Percentiles rank a stretch among this genome's conserved stretches.
Evolutionary conservation across 768 basidiomycete genomes (phyloP).

Genomic region (Suillus luteus): DNA sequence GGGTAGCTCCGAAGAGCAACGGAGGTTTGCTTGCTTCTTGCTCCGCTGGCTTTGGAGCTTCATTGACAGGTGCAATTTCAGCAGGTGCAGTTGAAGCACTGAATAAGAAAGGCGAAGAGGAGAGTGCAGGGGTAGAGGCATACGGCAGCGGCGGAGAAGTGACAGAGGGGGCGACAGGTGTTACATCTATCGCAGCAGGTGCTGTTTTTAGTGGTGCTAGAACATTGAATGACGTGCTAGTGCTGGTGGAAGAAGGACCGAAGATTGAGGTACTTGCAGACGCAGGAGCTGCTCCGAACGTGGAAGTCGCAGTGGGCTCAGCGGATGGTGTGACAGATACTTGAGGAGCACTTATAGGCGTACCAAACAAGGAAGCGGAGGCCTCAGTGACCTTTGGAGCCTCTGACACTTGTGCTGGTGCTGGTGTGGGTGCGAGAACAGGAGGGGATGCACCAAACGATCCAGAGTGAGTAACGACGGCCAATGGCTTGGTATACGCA

Average conservation of each 20-base stretch:
- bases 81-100: slow-evolving; percentile 24
- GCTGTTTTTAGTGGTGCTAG: slow-evolving; percentile 1
- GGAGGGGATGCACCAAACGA: slow-evolving; percentile 29
- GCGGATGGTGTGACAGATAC: slow-evolving; percentile 9
- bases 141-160: not conserved
- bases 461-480: slow-evolving; percentile 17
- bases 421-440: slow-evolving; percentile 15
- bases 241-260: slow-evolving; percentile 14
- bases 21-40: slow-evolving; percentile 9
- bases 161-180: slow-evolving; percentile 20
- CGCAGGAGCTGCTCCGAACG: slow-evolving; percentile 11
- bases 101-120: slow-evolving; percentile 31
- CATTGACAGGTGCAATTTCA: slow-evolving; percentile 20
- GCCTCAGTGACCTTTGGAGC: slow-evolving; percentile 15
- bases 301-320: slow-evolving; percentile 10
- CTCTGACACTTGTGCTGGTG: slow-evolving; percentile 9
- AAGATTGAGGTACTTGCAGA: slow-evolving; percentile 16
- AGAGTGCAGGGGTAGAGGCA: slow-evolving; percentile 13
- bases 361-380: slow-evolving; percentile 17
- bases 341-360: slow-evolving; percentile 9
- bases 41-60: slow-evolving; percentile 17
- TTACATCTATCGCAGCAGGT: slow-evolving; percentile 20
- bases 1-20: slow-evolving; percentile 7
- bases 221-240: slow-evolving; percentile 17
- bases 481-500: slow-evolving; percentile 42